Evolutionary conservation across 345 rosid species (phyloP).

Genomic region (Ceriops decandra): DNA sequence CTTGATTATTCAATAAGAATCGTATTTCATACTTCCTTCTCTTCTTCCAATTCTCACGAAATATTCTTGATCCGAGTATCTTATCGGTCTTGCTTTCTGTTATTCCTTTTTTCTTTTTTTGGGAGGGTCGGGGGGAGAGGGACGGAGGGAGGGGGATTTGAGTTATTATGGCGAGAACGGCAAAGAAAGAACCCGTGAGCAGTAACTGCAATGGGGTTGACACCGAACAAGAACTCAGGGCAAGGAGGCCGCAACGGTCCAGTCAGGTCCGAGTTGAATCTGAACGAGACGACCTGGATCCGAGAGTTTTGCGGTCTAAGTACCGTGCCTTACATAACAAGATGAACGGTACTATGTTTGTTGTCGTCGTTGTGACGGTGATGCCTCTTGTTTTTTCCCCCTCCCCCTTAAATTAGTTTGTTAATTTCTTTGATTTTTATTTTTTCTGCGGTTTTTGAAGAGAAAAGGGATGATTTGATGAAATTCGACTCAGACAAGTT

Average conservation of each 20-base stretch:
- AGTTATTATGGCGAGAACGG: constrained; percentile 15
- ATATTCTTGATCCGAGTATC: no score
- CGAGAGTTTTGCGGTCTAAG: constrained; percentile 68
- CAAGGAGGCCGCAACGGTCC: constrained; percentile 21
- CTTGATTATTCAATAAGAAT: no score
- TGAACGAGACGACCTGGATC: constrained; percentile 25
- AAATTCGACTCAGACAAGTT: constrained; percentile 61
- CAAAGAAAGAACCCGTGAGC: constrained; percentile 7
- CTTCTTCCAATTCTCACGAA: no score
- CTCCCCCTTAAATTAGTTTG: no score
- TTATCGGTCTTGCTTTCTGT: neutral
- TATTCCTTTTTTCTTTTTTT: neutral
- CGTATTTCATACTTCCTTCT: no score
- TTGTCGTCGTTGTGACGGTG: neutral
- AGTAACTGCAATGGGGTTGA: neutral
- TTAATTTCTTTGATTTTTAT: neutral
- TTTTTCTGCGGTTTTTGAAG: constrained; percentile 27
- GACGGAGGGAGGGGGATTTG: no score
- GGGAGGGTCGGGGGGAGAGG: no score
- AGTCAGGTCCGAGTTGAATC: constrained; percentile 4
- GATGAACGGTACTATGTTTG: constrained; percentile 44
- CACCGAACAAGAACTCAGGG: constrained; percentile 10
- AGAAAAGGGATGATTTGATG: constrained; percentile 63
- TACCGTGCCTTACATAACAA: constrained; percentile 51
- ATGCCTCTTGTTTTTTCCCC: neutral